A percentile compares a stretch with the other conserved stretches of the same genome.
These are phyloP conservation scores for Parastagonospora nodorum DNA, from an alignment of 2,329 filamentous ascomycete genomes.

Conservation along the genomic window DNA sequence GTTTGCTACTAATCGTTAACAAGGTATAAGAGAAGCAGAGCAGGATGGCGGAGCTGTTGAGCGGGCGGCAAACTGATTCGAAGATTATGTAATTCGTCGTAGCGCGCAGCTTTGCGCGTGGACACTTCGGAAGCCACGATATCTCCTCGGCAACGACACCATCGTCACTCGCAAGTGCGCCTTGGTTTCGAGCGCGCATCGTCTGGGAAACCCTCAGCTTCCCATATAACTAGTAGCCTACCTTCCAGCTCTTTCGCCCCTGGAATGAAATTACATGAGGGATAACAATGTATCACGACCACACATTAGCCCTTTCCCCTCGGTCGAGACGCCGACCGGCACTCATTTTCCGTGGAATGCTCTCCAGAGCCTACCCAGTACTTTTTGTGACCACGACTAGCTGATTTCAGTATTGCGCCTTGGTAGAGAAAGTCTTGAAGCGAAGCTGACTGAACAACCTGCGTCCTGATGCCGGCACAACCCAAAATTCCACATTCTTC, in stretches of 20 bases:
- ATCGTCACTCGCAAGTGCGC: neutral
- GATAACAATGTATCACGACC: neutral
- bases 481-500: slow-evolving; percentile 1
- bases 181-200: slow-evolving; percentile 1
- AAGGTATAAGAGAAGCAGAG: neutral
- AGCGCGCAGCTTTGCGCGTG: neutral
- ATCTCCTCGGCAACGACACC: no score
- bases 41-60: neutral
- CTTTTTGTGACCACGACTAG: no score
- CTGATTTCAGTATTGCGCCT: no score
- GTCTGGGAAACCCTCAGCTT: slow-evolving; percentile 14
- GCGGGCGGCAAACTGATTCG: neutral
- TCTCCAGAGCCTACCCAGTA: no score
- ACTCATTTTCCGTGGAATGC: no score
- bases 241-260: neutral
- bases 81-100: neutral
- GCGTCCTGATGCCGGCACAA: no score
- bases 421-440: no score
- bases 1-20: no score
- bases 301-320: neutral
- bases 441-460: no score
- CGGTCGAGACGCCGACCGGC: no score
- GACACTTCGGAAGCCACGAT: no score
- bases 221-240: neutral
- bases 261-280: slow-evolving; percentile 3